Evolutionary conservation across 805 yeast genomes (phyloP).

Genomic region (Pichia membranifaciens): DNA sequence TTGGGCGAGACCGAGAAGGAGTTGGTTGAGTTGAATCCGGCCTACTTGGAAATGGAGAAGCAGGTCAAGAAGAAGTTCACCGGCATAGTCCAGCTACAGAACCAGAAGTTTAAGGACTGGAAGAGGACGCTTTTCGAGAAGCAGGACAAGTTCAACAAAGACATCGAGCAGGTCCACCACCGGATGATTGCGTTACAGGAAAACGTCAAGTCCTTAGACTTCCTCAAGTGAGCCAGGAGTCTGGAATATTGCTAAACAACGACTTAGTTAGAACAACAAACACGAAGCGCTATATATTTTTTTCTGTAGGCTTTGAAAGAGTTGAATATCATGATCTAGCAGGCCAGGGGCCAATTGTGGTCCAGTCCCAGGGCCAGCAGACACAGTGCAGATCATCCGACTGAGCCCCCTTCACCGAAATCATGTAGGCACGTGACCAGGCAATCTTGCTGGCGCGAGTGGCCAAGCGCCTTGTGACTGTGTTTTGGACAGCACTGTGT

Average conservation of each 20-base stretch:
- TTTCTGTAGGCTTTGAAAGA: background rate
- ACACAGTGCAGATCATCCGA: too few species aligned
- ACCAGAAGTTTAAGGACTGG: conserved; percentile 57
- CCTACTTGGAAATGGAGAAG: conserved; percentile 39
- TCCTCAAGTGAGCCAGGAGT: background rate
- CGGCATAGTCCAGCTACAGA: conserved; percentile 43
- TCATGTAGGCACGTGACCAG: too few species aligned
- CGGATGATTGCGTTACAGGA: conserved; percentile 34
- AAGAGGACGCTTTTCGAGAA: conserved; percentile 47
- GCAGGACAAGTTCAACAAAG: conserved; percentile 52
- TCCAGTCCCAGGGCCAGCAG: too few species aligned
- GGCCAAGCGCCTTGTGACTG: too few species aligned
- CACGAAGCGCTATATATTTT: background rate
- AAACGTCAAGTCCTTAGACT: conserved; percentile 18
- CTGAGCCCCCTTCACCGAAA: too few species aligned
- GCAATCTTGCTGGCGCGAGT: too few species aligned
- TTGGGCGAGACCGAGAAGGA: conserved; percentile 34
- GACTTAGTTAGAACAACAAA: too few species aligned
- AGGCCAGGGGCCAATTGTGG: too few species aligned
- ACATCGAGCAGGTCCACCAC: conserved; percentile 40
- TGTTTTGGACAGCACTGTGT: too few species aligned
- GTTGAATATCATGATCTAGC: too few species aligned
- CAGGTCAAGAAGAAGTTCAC: conserved; percentile 39
- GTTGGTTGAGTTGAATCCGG: conserved; percentile 40
- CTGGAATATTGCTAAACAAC: too few species aligned